Base-by-base conservation (phyloP, 306 rosid species). In the Mimosa bimucronata region DNA sequence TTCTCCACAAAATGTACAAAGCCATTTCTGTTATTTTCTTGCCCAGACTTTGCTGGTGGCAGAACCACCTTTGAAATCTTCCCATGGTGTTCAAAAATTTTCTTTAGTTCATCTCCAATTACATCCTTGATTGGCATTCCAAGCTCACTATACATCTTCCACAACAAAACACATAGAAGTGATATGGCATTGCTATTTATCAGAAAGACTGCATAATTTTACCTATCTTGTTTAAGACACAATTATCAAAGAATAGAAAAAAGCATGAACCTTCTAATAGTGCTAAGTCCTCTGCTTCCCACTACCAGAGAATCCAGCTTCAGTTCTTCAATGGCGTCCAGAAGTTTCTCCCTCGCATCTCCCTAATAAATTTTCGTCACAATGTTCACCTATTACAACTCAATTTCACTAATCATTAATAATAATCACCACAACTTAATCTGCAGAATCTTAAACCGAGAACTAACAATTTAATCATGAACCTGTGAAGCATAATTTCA, bases 1-100 rank as follows among this genome's bases (percentile, higher is more conserved):
- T 97, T 91, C 82, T 95, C 98, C 52, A 90, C 81, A 87, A 95
- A 95, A 91, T 95, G 98, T 65, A 95, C 94, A 88, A 95, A 95
- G 55, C 97, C 98, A 50, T 92, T 95, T 86, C 98, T 88, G 48
- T 88, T 95, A 86, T 78, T 91, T 81, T 92, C 98, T 79, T 88
- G 97, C 40, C 98, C 98, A 53, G 94, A 82, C 71, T 90, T 91
- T 86, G 97, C 87, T 16, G 97, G 94, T 44, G 98, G 98, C 75
- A 95, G 89, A 87, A 92, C 98, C 89, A 91, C 97, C 88, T 95
- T 95, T n/a, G 88, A 91, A 71, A 92, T 92, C 86, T 91, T 95
- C 75, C 98, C 98, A 78, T 92, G 98, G 75, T 87, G 98, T 75
- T 95, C 98, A 86, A 95, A 95, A 73, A 90, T 91, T 85, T 88